phyloP scores from a whole-genome alignment of 75 land plant species.

The Cunninghamia lanceolata region DNA sequence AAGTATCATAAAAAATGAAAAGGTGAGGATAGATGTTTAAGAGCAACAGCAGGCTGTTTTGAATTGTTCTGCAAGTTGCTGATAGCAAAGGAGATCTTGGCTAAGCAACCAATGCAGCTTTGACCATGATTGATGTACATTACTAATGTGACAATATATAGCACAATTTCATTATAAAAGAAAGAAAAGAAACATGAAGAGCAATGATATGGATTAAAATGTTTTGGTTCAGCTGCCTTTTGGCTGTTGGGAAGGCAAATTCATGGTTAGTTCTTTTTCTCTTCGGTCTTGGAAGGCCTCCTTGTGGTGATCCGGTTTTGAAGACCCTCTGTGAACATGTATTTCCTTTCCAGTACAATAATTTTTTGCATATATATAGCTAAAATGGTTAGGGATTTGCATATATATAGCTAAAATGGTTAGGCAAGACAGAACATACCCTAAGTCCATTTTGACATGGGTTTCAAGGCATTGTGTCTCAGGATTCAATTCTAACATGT shows the following conservation, averaged over 20 bases:
- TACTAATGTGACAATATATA: no score
- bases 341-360: background rate
- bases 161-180: no score
- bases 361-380: no score
- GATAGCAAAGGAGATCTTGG: background rate
- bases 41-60: background rate
- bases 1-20: background rate
- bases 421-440: conserved; percentile 35
- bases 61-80: background rate
- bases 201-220: background rate
- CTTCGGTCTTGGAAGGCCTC: background rate
- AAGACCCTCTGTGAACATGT: background rate
- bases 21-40: background rate
- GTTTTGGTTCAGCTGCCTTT: background rate
- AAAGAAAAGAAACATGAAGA: no score
- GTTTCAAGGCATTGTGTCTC: no score
- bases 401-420: no score
- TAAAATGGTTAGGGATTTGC: background rate
- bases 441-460: no score
- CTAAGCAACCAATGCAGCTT: background rate
- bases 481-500: no score
- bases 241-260: background rate
- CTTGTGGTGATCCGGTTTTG: background rate
- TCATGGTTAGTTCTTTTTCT: background rate
- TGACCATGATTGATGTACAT: background rate